Evolutionary conservation across 108 stramenopile species (phyloP), one percentile per base, ranked within the genome.

Genomic region (Skeletonema menzelii): DNA sequence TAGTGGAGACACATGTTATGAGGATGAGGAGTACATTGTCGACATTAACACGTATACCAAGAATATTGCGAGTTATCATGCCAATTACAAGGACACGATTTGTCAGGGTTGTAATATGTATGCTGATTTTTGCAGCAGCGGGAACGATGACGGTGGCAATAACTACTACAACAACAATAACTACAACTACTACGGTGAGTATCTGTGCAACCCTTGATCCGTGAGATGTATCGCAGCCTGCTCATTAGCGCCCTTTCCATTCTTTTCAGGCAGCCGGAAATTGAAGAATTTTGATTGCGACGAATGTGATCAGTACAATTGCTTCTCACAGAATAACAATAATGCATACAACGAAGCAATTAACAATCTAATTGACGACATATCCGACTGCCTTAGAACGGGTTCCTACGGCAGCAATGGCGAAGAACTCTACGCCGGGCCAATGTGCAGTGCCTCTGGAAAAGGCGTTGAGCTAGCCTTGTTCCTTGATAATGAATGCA

Each of bases 391-490:
- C 76, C 72, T 88, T 27, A 20, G 49, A 53, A 53, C 47, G 59
- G 11, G 77, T 65, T 27, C 79, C 86, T 11, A 71, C 73, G 44
- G 67, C 58, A 60, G 86, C 85, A 63, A 65, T 55, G 32, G 35
- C 47, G 15, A 57, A 72, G 8, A 80, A 24, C 72, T 80, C 7
- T 80, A 73, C 72, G 75, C 82, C 31, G 85, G 91, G 20, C 78
- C 87, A 40, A 85, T 89, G 66, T 91, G 91, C 73, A 86, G 84
- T 71, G 78, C 59, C 40, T 77, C 80, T 20, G 91, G 91, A 58
- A 84, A 57, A 53, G 88, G 88, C 64, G 86, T 89, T 24, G 88
- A 89, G 59, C 76, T 89, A 24, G 91, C 82, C 69, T 40, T 92
- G 27, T 92, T 89, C 65, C 27, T 87, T 24, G 88, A 92, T 65